These are phyloP conservation scores for Gypsophila paniculata DNA, from an alignment of 179 eudicot genomes.

Conservation along the genomic window DNA sequence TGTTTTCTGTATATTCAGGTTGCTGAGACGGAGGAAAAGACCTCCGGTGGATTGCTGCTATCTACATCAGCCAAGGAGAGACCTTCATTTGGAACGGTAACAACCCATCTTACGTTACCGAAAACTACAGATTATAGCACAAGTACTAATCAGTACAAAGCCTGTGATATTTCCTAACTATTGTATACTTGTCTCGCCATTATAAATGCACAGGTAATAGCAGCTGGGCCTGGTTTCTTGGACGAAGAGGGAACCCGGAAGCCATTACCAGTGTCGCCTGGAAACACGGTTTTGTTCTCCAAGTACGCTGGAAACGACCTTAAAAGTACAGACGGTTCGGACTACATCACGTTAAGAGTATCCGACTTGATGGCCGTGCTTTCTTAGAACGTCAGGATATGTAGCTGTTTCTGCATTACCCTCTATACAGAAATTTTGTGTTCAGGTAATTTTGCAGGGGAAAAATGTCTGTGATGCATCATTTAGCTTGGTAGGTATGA, in stretches of 20 bases:
- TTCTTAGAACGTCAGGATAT: conserved; percentile 42
- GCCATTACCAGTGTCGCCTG: conserved; percentile 56
- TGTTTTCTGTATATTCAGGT: conserved; percentile 38
- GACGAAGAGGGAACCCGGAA: conserved; percentile 70
- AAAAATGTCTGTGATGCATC: neutral
- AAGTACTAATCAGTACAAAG: neutral
- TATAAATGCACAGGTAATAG: conserved; percentile 57
- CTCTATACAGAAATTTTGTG: neutral
- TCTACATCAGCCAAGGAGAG: conserved; percentile 73
- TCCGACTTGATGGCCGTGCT: conserved; percentile 89
- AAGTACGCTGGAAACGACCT: conserved; percentile 85
- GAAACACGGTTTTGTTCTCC: conserved; percentile 73
- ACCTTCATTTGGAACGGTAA: conserved; percentile 91
- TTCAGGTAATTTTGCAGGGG: neutral
- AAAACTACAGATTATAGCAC: neutral
- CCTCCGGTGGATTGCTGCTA: conserved; percentile 81
- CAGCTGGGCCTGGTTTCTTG: conserved; percentile 69
- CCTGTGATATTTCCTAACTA: too few relatives aligned
- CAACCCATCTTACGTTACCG: neutral
- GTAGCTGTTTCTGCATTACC: conserved; percentile 19
- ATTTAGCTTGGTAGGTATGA: neutral
- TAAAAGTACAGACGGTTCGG: conserved; percentile 73
- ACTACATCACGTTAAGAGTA: conserved; percentile 62
- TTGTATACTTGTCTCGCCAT: neutral
- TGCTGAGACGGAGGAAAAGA: conserved; percentile 70